phyloP scores from a whole-genome alignment of 108 stramenopile genomes.

The Skeletonema grethae region DNA sequence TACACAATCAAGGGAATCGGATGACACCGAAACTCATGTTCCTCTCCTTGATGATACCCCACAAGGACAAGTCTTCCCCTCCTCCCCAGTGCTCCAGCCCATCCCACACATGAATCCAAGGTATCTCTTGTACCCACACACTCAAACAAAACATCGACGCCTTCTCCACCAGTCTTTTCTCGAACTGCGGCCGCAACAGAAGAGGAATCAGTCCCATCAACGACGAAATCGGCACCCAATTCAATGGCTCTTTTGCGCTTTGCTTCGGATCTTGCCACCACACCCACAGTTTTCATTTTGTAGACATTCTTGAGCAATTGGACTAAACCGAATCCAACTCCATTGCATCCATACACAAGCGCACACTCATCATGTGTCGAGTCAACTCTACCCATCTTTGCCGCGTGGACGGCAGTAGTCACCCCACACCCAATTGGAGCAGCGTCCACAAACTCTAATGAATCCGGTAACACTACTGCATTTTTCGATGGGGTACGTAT shows the following conservation, averaged over 20 bases:
- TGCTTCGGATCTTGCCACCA: conserved; percentile 11
- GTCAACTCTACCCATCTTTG: conserved; percentile 17
- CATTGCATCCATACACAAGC: conserved; percentile 8
- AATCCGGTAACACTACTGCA: neutral
- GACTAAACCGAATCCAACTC: conserved; percentile 14
- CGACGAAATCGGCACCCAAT: conserved; percentile 10
- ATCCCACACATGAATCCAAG: conserved; percentile 11
- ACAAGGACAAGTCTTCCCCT: conserved; percentile 19
- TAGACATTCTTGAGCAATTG: conserved; percentile 13
- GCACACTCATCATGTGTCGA: neutral
- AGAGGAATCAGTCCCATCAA: conserved; percentile 9
- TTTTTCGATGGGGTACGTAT: neutral
- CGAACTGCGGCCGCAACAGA: conserved; percentile 10
- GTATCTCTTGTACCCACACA: conserved; percentile 19
- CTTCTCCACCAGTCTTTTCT: conserved; percentile 12
- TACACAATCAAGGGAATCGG: conserved; percentile 21
- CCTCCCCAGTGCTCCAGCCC: conserved; percentile 13
- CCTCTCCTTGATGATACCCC: conserved; percentile 16
- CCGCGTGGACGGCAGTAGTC: conserved; percentile 26
- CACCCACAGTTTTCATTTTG: neutral
- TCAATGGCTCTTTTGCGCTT: conserved; percentile 13
- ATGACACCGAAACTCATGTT: conserved; percentile 19
- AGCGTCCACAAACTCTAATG: neutral
- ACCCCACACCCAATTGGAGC: conserved; percentile 15
- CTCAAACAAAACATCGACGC: conserved; percentile 12